Conservation (phyloP, 2,329 filamentous ascomycete genomes). For the Cladorrhinum sp. region DNA sequence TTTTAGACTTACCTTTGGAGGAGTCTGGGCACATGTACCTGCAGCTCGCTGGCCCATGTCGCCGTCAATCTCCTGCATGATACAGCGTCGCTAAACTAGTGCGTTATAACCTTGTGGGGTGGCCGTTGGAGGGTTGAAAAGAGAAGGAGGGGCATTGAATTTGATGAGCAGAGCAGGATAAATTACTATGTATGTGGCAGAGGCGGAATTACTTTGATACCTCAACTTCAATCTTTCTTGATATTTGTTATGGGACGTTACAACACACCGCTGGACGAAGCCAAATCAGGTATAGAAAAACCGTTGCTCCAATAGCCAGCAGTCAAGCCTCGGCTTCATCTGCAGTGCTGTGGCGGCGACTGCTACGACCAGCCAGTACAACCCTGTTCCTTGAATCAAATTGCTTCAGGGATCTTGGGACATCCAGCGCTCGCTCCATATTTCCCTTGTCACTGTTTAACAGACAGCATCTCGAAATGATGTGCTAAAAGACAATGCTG, state of each 20-base stretch:
- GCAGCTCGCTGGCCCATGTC: neutral
- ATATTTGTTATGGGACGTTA: neutral
- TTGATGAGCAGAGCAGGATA: neutral
- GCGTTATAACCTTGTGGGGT: slow-evolving; percentile 7
- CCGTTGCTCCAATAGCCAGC: neutral
- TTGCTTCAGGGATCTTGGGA: slow-evolving; percentile 1
- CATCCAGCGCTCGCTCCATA: neutral
- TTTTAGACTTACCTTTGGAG: neutral
- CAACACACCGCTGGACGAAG: neutral
- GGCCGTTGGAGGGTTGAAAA: slow-evolving; percentile 4
- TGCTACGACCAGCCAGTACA: slow-evolving; percentile 8
- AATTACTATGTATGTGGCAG: neutral
- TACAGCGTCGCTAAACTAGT: slow-evolving; percentile 1
- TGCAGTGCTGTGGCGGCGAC: slow-evolving; percentile 8
- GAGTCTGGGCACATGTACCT: slow-evolving; percentile 5
- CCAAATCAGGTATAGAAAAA: neutral
- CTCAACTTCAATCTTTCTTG: neutral
- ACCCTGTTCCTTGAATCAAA: slow-evolving; percentile 24
- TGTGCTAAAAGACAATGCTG: neutral
- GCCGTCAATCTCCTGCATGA: slow-evolving; percentile 1
- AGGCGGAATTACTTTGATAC: neutral
- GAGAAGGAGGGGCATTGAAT: neutral
- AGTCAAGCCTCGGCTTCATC: slow-evolving; percentile 2
- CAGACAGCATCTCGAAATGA: neutral
- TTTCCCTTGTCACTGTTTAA: neutral